phyloP scores from a whole-genome alignment of 108 stramenopile genomes.

The Schizochytrium sp. region DNA sequence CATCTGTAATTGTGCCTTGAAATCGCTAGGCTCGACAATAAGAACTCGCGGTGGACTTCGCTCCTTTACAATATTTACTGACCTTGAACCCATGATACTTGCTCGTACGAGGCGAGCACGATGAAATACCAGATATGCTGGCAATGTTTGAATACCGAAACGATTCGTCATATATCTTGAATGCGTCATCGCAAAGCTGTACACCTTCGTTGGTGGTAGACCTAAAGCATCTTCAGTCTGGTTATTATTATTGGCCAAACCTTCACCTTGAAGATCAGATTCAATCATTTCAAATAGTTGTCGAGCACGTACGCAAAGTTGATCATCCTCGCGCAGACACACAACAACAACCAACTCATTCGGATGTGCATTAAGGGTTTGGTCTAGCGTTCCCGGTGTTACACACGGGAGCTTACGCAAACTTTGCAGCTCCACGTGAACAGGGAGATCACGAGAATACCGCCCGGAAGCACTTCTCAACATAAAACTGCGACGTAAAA shows the following conservation, averaged over 20 bases:
- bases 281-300: slow-evolving; percentile 38
- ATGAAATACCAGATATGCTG: slow-evolving; percentile 51
- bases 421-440: not conserved
- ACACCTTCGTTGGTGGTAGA: not conserved
- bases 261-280: not conserved
- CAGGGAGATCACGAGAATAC: slow-evolving; percentile 9
- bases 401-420: not conserved
- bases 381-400: not conserved
- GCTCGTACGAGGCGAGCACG: not conserved
- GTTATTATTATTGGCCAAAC: not conserved
- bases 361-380: not conserved
- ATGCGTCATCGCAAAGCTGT: slow-evolving; percentile 2
- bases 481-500: not conserved
- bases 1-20: not conserved
- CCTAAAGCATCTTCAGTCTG: not conserved
- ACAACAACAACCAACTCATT: not conserved
- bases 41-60: not conserved
- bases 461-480: slow-evolving; percentile 41
- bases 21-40: not conserved
- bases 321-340: slow-evolving; percentile 45
- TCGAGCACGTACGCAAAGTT: slow-evolving; percentile 15
- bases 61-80: slow-evolving; percentile 11
- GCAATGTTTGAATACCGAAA: slow-evolving; percentile 38
- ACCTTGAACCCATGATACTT: slow-evolving; percentile 1
- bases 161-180: not conserved